Conservation (phyloP, 2,329 filamentous ascomycete species). For the Piedraia hortae region DNA sequence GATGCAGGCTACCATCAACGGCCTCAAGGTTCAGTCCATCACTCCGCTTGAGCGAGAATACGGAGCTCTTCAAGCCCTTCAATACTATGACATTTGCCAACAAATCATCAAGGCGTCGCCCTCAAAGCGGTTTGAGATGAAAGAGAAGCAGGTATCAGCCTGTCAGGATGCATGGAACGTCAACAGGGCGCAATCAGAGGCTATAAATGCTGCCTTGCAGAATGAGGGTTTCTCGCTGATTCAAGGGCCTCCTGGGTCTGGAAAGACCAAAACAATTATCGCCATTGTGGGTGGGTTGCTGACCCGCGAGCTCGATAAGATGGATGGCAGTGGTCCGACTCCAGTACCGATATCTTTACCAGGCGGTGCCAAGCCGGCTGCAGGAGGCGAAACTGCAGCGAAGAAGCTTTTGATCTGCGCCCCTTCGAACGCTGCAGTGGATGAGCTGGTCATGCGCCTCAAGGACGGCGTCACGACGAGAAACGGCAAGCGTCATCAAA, state of each 20-base stretch:
- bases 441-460: slow-evolving; percentile 79
- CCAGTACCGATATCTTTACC: slow-evolving; percentile 11
- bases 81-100: slow-evolving; percentile 87
- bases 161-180: slow-evolving; percentile 54
- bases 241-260: slow-evolving; percentile 83
- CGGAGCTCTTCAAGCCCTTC: slow-evolving; percentile 63
- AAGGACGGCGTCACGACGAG: slow-evolving; percentile 63
- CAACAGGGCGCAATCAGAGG: slow-evolving; percentile 71
- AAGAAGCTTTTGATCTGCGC: slow-evolving; percentile 92
- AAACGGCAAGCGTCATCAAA: slow-evolving; percentile 41
- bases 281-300: slow-evolving; percentile 80
- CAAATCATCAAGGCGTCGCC: slow-evolving; percentile 77
- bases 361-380: slow-evolving; percentile 1
- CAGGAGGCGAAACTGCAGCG: slow-evolving; percentile 12
- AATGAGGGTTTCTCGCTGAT: slow-evolving; percentile 95
- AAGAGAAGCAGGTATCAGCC: slow-evolving; percentile 39
- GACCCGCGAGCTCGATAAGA: slow-evolving; percentile 28
- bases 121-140: slow-evolving; percentile 62
- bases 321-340: slow-evolving; percentile 12
- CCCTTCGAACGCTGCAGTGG: slow-evolving; percentile 94
- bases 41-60: slow-evolving; percentile 89
- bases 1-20: slow-evolving; percentile 42
- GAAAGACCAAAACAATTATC: slow-evolving; percentile 89
- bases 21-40: slow-evolving; percentile 70
- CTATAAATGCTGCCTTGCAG: slow-evolving; percentile 70